Evolutionary conservation across 2,329 filamentous ascomycete genomes (phyloP).

Genomic region (Polytolypa hystricis): DNA sequence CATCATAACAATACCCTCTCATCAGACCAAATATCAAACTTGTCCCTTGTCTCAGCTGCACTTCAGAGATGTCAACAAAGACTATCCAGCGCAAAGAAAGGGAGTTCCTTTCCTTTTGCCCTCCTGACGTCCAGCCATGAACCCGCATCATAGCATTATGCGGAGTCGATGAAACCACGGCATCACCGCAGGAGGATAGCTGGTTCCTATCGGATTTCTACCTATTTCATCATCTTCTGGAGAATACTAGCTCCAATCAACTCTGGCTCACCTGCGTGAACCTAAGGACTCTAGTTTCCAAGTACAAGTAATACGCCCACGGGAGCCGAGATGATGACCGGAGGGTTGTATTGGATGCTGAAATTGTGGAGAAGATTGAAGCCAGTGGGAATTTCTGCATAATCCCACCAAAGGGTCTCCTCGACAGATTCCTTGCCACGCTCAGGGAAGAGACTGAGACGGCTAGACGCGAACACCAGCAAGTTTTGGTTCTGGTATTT

Average conservation of each 20-base stretch:
- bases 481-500: conserved; percentile 7
- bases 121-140: conserved; percentile 5
- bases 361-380: conserved; percentile 2
- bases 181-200: conserved; percentile 2
- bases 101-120: conserved; percentile 4
- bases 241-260: conserved; percentile 6
- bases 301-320: conserved; percentile 8
- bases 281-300: conserved; percentile 5
- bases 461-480: conserved; percentile 3
- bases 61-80: too few relatives aligned
- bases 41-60: too few relatives aligned
- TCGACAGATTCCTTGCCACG: conserved; percentile 5
- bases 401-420: conserved; percentile 5
- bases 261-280: conserved; percentile 8
- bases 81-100: background rate
- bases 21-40: too few relatives aligned
- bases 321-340: conserved; percentile 3
- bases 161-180: conserved; percentile 6
- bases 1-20: too few relatives aligned
- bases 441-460: conserved; percentile 5
- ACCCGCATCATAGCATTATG: conserved; percentile 7
- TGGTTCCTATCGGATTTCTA: conserved; percentile 12
- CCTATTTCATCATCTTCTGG: conserved; percentile 9
- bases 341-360: conserved; percentile 6
- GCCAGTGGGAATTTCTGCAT: conserved; percentile 1